Evolutionary conservation across 2,329 filamentous ascomycete genomes (phyloP).

Genomic region (Mycocentrospora acerina): DNA sequence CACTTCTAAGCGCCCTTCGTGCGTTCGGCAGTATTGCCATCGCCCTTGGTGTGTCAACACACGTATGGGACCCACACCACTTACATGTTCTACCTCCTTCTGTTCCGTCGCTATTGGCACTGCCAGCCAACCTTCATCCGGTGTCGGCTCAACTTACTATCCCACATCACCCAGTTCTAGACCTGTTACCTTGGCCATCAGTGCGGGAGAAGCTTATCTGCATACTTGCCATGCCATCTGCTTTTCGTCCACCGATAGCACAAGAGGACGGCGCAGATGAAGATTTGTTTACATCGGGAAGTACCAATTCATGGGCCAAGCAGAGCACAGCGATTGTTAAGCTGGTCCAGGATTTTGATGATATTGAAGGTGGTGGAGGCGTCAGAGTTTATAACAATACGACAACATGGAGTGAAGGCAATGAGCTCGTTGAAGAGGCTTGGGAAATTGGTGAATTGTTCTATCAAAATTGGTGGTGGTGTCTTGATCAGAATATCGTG

Average conservation of each 20-base stretch:
- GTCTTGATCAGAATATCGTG: conserved; percentile 58
- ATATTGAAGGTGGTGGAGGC: conserved; percentile 51
- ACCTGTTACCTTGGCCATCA: conserved; percentile 60
- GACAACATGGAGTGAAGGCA: conserved; percentile 50
- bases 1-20: conserved; percentile 43
- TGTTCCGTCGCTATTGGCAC: conserved; percentile 2
- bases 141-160: conserved; percentile 52
- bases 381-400: conserved; percentile 32
- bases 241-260: conserved; percentile 51
- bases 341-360: conserved; percentile 60
- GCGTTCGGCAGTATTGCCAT: conserved; percentile 17
- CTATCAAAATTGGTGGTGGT: conserved; percentile 63
- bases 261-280: conserved; percentile 30
- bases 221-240: conserved; percentile 53
- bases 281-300: too few species aligned
- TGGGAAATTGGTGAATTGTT: conserved; percentile 63
- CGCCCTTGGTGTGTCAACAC: conserved; percentile 11
- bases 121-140: conserved; percentile 49
- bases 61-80: conserved; percentile 21
- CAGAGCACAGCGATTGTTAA: conserved; percentile 51
- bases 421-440: conserved; percentile 51
- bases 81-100: conserved; percentile 17
- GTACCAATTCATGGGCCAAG: too few species aligned
- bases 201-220: conserved; percentile 52
- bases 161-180: conserved; percentile 60